Evolutionary conservation across 306 rosid genomes (phyloP), one percentile per base, ranked within the genome.

Genomic region (Cicer yamashitae): DNA sequence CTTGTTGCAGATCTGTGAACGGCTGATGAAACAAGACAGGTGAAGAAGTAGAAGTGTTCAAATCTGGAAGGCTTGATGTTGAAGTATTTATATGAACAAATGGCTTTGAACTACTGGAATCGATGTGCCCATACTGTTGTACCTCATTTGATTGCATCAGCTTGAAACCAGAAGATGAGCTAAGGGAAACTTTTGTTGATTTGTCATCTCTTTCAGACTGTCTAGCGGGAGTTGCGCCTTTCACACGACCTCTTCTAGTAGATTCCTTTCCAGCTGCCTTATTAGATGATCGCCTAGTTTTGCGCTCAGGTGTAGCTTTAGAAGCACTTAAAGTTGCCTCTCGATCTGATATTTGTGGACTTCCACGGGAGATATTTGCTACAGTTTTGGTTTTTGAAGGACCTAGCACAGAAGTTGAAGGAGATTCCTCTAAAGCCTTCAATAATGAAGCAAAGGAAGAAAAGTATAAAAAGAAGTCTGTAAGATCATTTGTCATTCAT

Each of bases 1-100:
- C 92, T 92, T 96, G 99, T 79, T 96, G 99, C 76, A 87, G 80
- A 79, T 96, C 99, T 0, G 97, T 88, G 85, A 96, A 96, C 64
- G 99, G 94, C 86, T 96, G 99, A 67, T 88, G 97, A 86, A 89
- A 89, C 73, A 87, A 58, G 54, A 86, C 79, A 82, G 99, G 84
- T 76, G 87, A 80, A 71, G 93, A 78, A 68, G 89, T 96, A 45
- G 96, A 90, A 77, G 84, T 83, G 81, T 96, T 92, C 86, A 92
- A 84, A 86, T 96, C 98, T 67, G 99, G 99, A 74, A 92, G 83
- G 82, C 89, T 78, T 67, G 98, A 81, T 75, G 97, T 67, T 58
- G 98, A 76, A 75, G 85, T 64, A 80, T 87, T 82, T 83, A 79
- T 79, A 89, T 88, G 63, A 56, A 90, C 77, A 81, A 76, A 79